phyloP scores from a whole-genome alignment of 768 basidiomycete species.

The Trametes maxima region DNA sequence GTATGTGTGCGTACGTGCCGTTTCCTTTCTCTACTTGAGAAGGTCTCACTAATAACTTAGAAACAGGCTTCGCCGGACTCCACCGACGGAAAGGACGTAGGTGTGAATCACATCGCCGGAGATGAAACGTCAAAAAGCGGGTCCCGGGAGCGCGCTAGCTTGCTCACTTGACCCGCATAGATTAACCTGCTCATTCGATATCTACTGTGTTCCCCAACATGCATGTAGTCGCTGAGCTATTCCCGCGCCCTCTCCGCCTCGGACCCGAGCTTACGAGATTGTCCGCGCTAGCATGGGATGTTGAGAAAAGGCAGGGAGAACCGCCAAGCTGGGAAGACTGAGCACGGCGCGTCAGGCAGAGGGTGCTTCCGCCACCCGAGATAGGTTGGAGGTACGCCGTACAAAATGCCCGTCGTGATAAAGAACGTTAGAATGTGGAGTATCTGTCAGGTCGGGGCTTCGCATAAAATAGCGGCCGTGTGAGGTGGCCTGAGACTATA shows the following conservation, averaged over 20 bases:
- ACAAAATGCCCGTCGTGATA: not conserved
- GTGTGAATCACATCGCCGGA: not conserved
- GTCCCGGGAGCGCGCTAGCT: no score
- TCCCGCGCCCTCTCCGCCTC: not conserved
- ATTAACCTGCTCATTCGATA: not conserved
- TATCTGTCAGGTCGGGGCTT: not conserved
- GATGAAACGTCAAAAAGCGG: not conserved
- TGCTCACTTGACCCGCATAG: not conserved
- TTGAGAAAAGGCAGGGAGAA: not conserved
- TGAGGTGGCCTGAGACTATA: not conserved
- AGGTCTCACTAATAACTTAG: no score
- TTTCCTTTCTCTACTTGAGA: no score
- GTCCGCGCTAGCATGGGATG: not conserved
- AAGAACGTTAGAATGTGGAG: constrained; percentile 11
- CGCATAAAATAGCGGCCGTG: not conserved
- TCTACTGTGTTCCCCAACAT: not conserved
- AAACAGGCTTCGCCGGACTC: no score
- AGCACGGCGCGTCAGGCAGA: not conserved
- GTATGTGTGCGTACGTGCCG: no score
- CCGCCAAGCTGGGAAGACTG: not conserved
- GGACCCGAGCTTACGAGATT: not conserved
- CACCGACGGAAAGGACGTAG: no score
- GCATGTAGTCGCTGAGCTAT: not conserved
- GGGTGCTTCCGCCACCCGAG: not conserved
- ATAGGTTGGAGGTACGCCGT: not conserved